A percentile compares a stretch with the other conserved stretches of the same genome.
Conservation (phyloP, 306 rosid species). For the Dryas drummondii region DNA sequence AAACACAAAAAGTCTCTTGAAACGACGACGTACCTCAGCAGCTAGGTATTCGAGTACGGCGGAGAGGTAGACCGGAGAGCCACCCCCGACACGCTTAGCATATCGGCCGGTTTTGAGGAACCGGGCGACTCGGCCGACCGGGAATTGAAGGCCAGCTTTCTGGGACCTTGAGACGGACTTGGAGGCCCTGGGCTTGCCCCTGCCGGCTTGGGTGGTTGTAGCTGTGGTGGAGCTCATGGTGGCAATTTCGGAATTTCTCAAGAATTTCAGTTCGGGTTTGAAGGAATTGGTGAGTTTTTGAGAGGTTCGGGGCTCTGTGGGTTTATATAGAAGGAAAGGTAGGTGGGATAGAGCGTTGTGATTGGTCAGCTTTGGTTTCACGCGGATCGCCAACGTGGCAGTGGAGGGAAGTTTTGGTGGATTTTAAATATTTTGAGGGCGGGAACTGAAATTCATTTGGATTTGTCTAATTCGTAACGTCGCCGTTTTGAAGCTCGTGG, state of each 20-base stretch:
- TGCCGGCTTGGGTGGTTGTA: conserved; percentile 33
- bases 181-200: conserved; percentile 51
- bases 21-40: conserved; percentile 53
- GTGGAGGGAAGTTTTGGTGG: not conserved
- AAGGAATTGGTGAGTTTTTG: not conserved
- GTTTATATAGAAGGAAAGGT: conserved; percentile 9
- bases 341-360: not conserved
- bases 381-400: conserved; percentile 66
- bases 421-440: not conserved
- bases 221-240: conserved; percentile 38
- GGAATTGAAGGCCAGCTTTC: conserved; percentile 90
- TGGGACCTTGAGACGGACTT: conserved; percentile 62
- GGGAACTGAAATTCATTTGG: not conserved
- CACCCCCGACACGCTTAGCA: conserved; percentile 71
- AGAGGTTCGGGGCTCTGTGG: not conserved
- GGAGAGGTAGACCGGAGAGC: conserved; percentile 78
- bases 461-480: not conserved
- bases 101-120: conserved; percentile 72
- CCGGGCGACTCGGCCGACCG: conserved; percentile 74
- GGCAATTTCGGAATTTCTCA: not conserved
- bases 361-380: conserved; percentile 25
- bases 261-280: not conserved
- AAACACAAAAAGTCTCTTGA: no score
- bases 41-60: conserved; percentile 88
- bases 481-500: not conserved